Conservation (phyloP, 2,329 filamentous ascomycete genomes). For the Colletotrichum horii region DNA sequence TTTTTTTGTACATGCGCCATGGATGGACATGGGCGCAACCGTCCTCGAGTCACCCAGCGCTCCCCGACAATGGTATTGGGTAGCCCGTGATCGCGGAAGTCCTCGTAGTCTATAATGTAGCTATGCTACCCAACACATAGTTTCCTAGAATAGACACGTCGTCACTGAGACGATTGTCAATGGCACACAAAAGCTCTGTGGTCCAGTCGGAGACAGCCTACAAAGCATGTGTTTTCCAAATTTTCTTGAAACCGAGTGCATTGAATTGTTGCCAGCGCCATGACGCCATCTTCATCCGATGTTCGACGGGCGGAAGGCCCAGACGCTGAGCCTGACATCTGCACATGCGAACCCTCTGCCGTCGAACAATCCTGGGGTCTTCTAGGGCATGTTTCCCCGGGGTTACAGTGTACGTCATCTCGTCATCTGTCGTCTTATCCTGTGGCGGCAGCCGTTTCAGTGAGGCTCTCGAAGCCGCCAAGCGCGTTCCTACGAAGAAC, state of each 20-base stretch:
- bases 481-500: background rate
- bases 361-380: background rate
- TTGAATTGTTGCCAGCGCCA: background rate
- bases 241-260: background rate
- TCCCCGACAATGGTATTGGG: background rate
- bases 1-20: slow-evolving; percentile 21
- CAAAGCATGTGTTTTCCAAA: background rate
- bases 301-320: background rate
- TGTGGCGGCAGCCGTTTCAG: slow-evolving; percentile 12
- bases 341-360: background rate
- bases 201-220: background rate
- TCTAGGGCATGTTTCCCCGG: background rate
- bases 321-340: slow-evolving; percentile 1
- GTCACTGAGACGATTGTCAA: background rate
- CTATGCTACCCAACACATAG: slow-evolving; percentile 8
- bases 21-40: background rate
- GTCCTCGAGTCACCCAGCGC: background rate
- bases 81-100: background rate
- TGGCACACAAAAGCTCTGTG: background rate
- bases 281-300: slow-evolving; percentile 12
- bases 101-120: slow-evolving; percentile 19
- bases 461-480: background rate
- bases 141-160: slow-evolving; percentile 3
- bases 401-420: slow-evolving; percentile 1
- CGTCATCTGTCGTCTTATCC: slow-evolving; percentile 6